Evolutionary conservation across 352 stramenopile species (phyloP).

Genomic region (Phytophthora pistaciae): DNA sequence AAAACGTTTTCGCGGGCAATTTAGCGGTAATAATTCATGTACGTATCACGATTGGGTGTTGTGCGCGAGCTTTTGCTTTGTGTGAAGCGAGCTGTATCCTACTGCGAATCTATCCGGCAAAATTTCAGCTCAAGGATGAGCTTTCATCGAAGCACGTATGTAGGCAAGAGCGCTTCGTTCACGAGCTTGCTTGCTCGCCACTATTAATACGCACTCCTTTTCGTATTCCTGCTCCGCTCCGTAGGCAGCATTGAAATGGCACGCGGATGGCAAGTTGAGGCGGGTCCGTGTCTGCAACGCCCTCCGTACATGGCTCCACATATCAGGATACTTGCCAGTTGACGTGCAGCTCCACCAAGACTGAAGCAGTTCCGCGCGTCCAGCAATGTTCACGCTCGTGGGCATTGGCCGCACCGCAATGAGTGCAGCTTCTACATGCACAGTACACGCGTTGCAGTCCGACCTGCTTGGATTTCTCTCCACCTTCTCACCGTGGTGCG

Average conservation of each 20-base stretch:
- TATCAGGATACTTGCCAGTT: slow-evolving; percentile 8
- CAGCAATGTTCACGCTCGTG: not conserved
- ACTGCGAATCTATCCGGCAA: not conserved
- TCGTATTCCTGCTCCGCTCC: not conserved
- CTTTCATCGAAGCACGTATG: not conserved
- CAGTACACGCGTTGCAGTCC: not conserved
- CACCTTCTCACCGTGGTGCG: not conserved
- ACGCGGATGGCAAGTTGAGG: not conserved
- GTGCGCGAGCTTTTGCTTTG: not conserved
- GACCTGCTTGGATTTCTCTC: slow-evolving; percentile 6
- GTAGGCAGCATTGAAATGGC: not conserved
- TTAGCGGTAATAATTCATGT: too few species aligned
- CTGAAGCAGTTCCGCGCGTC: not conserved
- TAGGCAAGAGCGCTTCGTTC: not conserved
- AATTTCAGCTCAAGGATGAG: not conserved
- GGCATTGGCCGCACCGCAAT: not conserved
- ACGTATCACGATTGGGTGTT: not conserved
- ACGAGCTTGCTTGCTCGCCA: not conserved
- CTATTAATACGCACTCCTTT: not conserved
- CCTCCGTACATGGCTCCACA: slow-evolving; percentile 7
- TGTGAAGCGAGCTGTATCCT: not conserved
- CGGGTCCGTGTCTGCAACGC: not conserved
- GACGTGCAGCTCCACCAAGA: not conserved
- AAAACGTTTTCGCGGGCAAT: not conserved
- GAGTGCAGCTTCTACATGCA: not conserved